Evolutionary conservation across 2,329 filamentous ascomycete species (phyloP).

Genomic region (Dothiorella sarmentorum): DNA sequence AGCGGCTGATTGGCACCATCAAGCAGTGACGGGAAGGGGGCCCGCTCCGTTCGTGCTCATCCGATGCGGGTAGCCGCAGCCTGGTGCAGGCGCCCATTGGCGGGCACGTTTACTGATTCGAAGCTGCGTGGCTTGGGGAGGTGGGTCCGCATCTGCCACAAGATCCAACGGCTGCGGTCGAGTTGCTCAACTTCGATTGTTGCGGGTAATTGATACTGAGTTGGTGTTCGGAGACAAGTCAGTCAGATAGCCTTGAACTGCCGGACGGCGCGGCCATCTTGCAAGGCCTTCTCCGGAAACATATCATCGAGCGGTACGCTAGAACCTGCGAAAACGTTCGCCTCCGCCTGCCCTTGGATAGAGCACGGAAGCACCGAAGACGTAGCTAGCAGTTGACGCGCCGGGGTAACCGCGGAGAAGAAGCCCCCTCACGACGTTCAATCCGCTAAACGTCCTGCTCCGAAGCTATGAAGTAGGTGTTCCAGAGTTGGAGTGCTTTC

Average conservation of each 20-base stretch:
- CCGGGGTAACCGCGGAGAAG: conserved; percentile 3
- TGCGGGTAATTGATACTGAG: background rate
- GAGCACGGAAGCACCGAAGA: conserved; percentile 1
- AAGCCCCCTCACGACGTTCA: background rate
- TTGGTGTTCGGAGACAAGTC: background rate
- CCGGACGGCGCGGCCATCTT: background rate
- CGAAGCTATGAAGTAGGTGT: conserved; percentile 12
- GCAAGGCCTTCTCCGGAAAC: conserved; percentile 5
- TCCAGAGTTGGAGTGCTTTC: conserved; percentile 17
- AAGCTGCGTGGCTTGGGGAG: background rate
- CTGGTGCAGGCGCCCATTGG: conserved; percentile 1
- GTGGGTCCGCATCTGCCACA: background rate
- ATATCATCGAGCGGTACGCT: conserved; percentile 4
- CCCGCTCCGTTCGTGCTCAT: conserved; percentile 4
- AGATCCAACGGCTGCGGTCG: conserved; percentile 6
- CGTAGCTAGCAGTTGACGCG: background rate
- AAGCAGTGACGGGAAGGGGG: conserved; percentile 10
- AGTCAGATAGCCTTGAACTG: background rate
- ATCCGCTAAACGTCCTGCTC: background rate
- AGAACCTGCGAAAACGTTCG: conserved; percentile 18
- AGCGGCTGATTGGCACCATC: conserved; percentile 18
- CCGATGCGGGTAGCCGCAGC: conserved; percentile 14
- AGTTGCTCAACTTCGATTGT: background rate
- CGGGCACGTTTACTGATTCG: conserved; percentile 1
- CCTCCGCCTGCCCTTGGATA: background rate